phyloP scores from a whole-genome alignment of 257 asterid species.

The Primulina eburnea region DNA sequence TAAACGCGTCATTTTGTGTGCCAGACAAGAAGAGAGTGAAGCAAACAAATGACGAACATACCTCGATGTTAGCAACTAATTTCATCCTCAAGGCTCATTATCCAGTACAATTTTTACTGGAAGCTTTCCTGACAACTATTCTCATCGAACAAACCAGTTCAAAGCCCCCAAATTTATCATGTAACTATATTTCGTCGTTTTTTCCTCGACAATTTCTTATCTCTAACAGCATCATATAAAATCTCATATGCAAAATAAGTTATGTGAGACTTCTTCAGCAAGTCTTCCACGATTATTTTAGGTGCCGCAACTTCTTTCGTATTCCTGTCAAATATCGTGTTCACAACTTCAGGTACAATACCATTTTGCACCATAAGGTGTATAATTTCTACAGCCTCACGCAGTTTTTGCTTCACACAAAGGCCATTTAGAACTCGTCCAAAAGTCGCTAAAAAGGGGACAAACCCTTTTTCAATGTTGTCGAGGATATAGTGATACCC shows the following conservation, averaged over 20 bases:
- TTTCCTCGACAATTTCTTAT: slow-evolving; percentile 58
- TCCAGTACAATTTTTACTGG: slow-evolving; percentile 17
- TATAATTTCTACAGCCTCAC: slow-evolving; percentile 63
- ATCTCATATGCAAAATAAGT: slow-evolving; percentile 69
- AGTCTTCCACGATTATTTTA: slow-evolving; percentile 75
- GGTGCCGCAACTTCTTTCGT: slow-evolving; percentile 80
- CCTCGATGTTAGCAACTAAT: slow-evolving; percentile 27
- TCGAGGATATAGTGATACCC: slow-evolving; percentile 58
- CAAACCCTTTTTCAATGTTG: slow-evolving; percentile 42
- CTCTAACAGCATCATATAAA: slow-evolving; percentile 70
- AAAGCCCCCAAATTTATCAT: slow-evolving; percentile 10
- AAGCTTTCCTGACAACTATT: slow-evolving; percentile 20
- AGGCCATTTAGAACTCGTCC: slow-evolving; percentile 83
- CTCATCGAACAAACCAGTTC: slow-evolving; percentile 11
- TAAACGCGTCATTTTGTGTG: neutral
- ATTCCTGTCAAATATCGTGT: slow-evolving; percentile 67
- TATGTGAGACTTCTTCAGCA: slow-evolving; percentile 67
- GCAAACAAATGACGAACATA: slow-evolving; percentile 19
- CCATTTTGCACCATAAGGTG: slow-evolving; percentile 73
- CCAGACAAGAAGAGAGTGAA: slow-evolving; percentile 19
- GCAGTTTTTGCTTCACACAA: slow-evolving; percentile 56
- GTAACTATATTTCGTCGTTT: slow-evolving; percentile 24
- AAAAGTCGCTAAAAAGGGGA: slow-evolving; percentile 56
- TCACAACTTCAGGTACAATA: slow-evolving; percentile 67
- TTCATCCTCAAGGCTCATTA: slow-evolving; percentile 13